Base-by-base conservation (phyloP, 805 yeast genomes). In the Lipomyces spencermartinsiae region DNA sequence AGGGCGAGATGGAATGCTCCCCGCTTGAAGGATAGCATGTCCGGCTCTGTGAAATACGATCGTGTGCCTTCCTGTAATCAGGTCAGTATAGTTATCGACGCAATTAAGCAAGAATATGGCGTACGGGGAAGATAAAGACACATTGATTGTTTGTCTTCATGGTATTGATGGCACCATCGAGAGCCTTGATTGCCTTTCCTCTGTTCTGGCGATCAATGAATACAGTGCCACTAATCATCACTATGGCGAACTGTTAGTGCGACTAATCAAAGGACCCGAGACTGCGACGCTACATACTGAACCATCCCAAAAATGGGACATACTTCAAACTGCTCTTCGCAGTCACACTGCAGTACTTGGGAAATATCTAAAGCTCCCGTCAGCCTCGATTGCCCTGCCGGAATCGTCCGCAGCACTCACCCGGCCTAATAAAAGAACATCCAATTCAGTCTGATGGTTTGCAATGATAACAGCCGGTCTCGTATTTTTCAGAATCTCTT, bases 1-100 rank as follows among this genome's bases (percentile, higher is more conserved):
- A 91, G 90, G 7, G 99, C 99, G 76, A 95, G 84, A 79, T 95
- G 98, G 87, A 95, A 95, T 0, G 98, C 98, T 64, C 99, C 99
- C 78, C 95, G 95, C 80, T 95, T 95, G 81, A 95, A 92, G 0
- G 97, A 97, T 61, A 92, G 83, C 77, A 95, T 80, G 2, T 83
- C 87, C 61, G 96, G 89, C 46, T 83, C 83, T 31, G 85, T 79
- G 10, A 90, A 80, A 71, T 89, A 90, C 0, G 98, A 92, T 79
- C 99, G 86, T 1, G 99, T 95, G 34, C 99, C 99, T 80, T 95
- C 99, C 56, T 53, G n/a, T 25, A 53, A 31, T 16, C 4, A 16
- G n/a, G 10, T 43, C 49, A 43, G 49, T 6, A 43, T n/a, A 9
- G 5, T 19, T 9, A n/a, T 16, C 49, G 10, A 1, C 1, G 22